These are phyloP conservation scores for Neurospora sp. DNA, from an alignment of 495 filamentous ascomycete species.

Conservation along the genomic window DNA sequence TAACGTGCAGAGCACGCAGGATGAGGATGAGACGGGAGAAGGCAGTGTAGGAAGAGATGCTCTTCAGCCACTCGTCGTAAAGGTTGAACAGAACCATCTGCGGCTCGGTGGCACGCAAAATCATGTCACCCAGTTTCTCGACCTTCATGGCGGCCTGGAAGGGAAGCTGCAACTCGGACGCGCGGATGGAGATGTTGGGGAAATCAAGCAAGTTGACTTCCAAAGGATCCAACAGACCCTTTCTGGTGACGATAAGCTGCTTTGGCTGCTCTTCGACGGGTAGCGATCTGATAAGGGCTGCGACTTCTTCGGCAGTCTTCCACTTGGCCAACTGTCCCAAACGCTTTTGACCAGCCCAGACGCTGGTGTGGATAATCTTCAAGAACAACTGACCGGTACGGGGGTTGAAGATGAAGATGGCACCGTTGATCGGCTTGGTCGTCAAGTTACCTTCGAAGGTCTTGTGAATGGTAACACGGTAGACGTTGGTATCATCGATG, in stretches of 20 bases:
- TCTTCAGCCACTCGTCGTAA: constrained; percentile 98
- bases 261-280: constrained; percentile 99
- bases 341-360: constrained; percentile 99
- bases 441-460: constrained; percentile 99
- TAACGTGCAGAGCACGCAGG: constrained; percentile 91
- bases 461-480: constrained; percentile 99
- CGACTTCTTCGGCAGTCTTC: constrained; percentile 99
- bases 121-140: constrained; percentile 98
- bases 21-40: constrained; percentile 96
- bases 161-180: constrained; percentile 92
- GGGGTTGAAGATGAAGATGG: constrained; percentile 99
- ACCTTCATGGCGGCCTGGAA: constrained; percentile 99
- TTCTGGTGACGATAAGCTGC: constrained; percentile 95
- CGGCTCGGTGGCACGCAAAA: constrained; percentile 90
- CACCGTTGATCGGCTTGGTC: constrained; percentile 98
- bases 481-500: constrained; percentile 99
- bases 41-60: constrained; percentile 95
- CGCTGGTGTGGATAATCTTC: constrained; percentile 99
- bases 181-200: constrained; percentile 98
- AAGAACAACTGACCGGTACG: constrained; percentile 95
- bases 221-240: constrained; percentile 93
- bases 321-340: constrained; percentile 97
- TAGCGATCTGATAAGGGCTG: constrained; percentile 89
- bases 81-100: constrained; percentile 99
- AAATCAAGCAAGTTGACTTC: constrained; percentile 98